Evolutionary conservation across 2,329 filamentous ascomycete species (phyloP).

Genomic region (Fonsecaea monophora): DNA sequence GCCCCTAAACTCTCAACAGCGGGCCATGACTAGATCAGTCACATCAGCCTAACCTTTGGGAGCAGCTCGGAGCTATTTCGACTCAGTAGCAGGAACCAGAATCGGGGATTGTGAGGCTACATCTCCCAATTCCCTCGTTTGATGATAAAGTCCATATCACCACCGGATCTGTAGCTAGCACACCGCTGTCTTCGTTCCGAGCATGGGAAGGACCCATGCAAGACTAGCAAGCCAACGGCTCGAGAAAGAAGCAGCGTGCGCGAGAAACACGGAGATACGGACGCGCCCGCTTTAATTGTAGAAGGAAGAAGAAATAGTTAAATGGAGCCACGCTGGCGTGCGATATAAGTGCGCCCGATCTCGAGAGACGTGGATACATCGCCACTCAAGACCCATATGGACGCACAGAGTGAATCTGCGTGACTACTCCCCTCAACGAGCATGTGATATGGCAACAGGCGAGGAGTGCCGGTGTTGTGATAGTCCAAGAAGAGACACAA

Average conservation of each 20-base stretch:
- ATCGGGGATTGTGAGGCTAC: not conserved
- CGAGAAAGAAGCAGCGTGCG: conserved; percentile 16
- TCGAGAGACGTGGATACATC: conserved; percentile 17
- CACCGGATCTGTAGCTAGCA: not conserved
- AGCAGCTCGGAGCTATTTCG: not conserved
- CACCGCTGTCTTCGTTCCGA: not conserved
- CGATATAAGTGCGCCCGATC: conserved; percentile 20
- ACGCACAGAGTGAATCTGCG: no score
- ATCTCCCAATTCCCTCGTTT: not conserved
- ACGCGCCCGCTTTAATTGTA: conserved; percentile 48
- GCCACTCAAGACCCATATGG: conserved; percentile 10
- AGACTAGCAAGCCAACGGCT: conserved; percentile 9
- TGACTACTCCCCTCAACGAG: no score
- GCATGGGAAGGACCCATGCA: not conserved
- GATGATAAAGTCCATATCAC: not conserved
- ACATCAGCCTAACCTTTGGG: not conserved
- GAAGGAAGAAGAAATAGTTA: conserved; percentile 69
- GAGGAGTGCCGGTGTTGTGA: not conserved
- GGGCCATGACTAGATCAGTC: not conserved
- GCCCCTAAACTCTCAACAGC: conserved; percentile 6
- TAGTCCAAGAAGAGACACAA: not conserved
- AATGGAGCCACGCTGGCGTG: conserved; percentile 68
- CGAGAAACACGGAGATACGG: conserved; percentile 21
- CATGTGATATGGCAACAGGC: not conserved
- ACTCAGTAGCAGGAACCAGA: not conserved